Evolutionary conservation across 108 stramenopile genomes (phyloP), one percentile per base, ranked within the genome.

Genomic region (Cyclotella atomus): DNA sequence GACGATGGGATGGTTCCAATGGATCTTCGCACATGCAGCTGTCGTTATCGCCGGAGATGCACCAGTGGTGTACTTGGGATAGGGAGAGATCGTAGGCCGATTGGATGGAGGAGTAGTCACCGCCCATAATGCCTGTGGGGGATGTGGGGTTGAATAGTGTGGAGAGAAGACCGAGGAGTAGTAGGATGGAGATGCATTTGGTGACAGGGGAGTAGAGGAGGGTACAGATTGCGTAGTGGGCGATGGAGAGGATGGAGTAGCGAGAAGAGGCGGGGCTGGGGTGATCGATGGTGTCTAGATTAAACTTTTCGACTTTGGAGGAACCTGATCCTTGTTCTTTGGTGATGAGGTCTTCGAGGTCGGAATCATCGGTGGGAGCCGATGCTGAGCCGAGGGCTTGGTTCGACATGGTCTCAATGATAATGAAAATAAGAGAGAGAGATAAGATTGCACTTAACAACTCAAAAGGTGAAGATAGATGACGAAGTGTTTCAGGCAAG

Each of bases 11-110:
- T 15, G 91, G 85, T 23, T 83, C 75, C 29, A 90, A 53, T 17
- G 91, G 91, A 76, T 92, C 89, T 54, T 92, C 91, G 68, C 91
- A 92, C 24, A 62, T 74, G 75, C 92, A 93, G 1, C 77, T 75
- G 20, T 82, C 84, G 50, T 93, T 88, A 63, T 87, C 88, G 29
- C 70, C 85, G 21, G 57, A 27, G 54, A 88, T 82, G 67, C 87
- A 91, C 90, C 91, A 92, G 52, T 92, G 91, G 65, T 90, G 83
- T 49, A 93, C 84, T 23, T 91, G 75, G 19, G 74, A 75, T 19
- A 93, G 53, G 10, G 60, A 65, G 17, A 89, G 63, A n/a, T 93
- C 89, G 61, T 86, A 93, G 15, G 84, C 70, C 20, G 84, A 85
- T 2, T 78, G 49, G 38, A 91, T 71, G 44, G 68, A 59, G 43